These are phyloP conservation scores for Populus deltoides DNA, from an alignment of 345 rosid genomes.

Conservation along the genomic window DNA sequence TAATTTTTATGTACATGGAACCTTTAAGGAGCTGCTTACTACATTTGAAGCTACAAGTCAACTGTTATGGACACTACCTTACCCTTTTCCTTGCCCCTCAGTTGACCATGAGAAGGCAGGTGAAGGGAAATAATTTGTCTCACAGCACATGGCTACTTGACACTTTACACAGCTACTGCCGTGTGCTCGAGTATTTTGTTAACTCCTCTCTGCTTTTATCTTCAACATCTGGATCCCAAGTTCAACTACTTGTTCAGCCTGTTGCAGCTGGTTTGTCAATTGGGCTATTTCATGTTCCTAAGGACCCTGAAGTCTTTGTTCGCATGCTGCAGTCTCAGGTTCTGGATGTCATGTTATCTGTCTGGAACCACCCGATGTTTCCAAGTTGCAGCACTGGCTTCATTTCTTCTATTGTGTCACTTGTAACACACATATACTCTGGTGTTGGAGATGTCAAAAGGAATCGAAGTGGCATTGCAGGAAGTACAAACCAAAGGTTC, in stretches of 20 bases:
- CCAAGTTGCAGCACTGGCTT: conserved; percentile 75
- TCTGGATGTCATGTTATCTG: conserved; percentile 75
- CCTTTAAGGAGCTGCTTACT: conserved; percentile 82
- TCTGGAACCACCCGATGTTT: conserved; percentile 85
- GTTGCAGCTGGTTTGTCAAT: conserved; percentile 81
- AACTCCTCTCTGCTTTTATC: conserved; percentile 68
- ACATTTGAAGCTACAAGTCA: conserved; percentile 97
- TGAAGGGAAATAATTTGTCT: conserved; percentile 62
- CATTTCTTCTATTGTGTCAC: conserved; percentile 65
- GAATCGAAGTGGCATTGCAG: conserved; percentile 59
- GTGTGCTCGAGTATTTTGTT: conserved; percentile 78
- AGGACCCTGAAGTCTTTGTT: conserved; percentile 85
- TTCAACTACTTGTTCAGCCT: conserved; percentile 89
- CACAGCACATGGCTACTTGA: conserved; percentile 73
- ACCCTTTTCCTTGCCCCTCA: conserved; percentile 44
- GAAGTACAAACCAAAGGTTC: conserved; percentile 67
- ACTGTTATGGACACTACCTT: conserved; percentile 75
- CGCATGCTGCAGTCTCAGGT: conserved; percentile 88
- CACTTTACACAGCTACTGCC: conserved; percentile 79
- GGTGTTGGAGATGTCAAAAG: conserved; percentile 86
- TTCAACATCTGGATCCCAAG: conserved; percentile 67
- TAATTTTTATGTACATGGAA: conserved; percentile 87
- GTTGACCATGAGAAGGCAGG: conserved; percentile 62
- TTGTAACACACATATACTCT: conserved; percentile 74
- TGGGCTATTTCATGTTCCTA: conserved; percentile 86